Evolutionary conservation across 257 asterid genomes (phyloP).

Genomic region (Anisodus tanguticus): DNA sequence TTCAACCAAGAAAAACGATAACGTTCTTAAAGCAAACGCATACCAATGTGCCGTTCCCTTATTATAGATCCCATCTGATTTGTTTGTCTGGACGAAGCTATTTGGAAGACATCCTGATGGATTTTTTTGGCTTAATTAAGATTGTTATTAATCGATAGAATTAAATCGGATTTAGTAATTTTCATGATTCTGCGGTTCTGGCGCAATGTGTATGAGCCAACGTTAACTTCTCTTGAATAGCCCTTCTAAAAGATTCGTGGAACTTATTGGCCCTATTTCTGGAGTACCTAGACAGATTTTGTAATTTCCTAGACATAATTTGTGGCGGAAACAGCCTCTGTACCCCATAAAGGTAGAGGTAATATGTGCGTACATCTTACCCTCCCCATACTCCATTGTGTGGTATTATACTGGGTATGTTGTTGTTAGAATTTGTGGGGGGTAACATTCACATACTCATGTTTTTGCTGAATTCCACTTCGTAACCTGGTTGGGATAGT

Average conservation of each 20-base stretch:
- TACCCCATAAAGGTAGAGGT: too few species aligned
- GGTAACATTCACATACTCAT: too few species aligned
- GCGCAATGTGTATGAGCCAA: neutral
- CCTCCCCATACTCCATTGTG: too few species aligned
- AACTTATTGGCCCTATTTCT: neutral
- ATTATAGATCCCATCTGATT: neutral
- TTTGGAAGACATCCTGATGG: neutral
- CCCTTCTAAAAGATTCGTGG: neutral
- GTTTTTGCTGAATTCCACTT: too few species aligned
- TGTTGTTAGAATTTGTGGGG: too few species aligned
- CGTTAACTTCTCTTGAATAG: too few species aligned
- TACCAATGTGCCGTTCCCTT: neutral
- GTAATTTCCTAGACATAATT: too few species aligned
- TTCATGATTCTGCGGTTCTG: neutral
- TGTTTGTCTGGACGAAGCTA: neutral
- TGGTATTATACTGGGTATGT: too few species aligned
- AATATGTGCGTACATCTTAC: too few species aligned
- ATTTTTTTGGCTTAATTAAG: neutral
- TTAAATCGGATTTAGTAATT: neutral
- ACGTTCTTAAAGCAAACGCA: neutral
- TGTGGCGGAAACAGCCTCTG: too few species aligned
- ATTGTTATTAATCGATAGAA: neutral
- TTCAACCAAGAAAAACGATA: neutral
- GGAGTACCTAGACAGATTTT: neutral
- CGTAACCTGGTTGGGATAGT: neutral